phyloP scores from a whole-genome alignment of 257 asterid genomes.

The Solanum paucissectum region DNA sequence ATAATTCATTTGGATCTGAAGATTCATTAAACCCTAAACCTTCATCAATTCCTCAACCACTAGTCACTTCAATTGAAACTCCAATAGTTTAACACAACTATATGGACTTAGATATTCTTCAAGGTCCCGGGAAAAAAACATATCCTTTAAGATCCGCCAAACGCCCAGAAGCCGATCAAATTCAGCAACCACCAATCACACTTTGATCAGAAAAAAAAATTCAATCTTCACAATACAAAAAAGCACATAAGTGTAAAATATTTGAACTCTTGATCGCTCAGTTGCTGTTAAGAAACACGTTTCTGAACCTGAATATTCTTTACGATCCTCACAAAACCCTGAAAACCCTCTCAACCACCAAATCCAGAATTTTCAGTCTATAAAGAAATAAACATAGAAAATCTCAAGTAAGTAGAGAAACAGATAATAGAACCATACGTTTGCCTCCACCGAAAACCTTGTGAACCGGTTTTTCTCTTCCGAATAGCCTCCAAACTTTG shows the following conservation, averaged over 20 bases:
- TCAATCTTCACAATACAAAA: not conserved
- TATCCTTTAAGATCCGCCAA: not conserved
- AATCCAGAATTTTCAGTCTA: not conserved
- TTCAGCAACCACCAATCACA: not conserved
- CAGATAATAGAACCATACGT: conserved; percentile 32
- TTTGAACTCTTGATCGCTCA: not conserved
- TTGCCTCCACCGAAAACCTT: conserved; percentile 80
- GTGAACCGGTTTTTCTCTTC: conserved; percentile 70
- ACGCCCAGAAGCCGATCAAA: not conserved
- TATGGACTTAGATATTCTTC: not conserved
- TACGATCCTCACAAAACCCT: not conserved
- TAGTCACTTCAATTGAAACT: not conserved
- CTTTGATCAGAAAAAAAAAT: not conserved
- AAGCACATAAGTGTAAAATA: no score
- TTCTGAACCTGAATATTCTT: not conserved
- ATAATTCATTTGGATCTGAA: not conserved
- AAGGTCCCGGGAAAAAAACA: not conserved
- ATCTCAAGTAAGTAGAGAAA: not conserved
- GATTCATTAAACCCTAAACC: not conserved
- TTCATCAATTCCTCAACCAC: not conserved
- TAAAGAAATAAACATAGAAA: not conserved
- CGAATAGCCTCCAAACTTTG: conserved; percentile 43
- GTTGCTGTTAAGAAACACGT: not conserved
- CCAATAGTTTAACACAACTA: not conserved
- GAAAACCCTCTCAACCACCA: not conserved